phyloP scores from a whole-genome alignment of 2,329 filamentous ascomycete species.

The Fusarium domesticum region DNA sequence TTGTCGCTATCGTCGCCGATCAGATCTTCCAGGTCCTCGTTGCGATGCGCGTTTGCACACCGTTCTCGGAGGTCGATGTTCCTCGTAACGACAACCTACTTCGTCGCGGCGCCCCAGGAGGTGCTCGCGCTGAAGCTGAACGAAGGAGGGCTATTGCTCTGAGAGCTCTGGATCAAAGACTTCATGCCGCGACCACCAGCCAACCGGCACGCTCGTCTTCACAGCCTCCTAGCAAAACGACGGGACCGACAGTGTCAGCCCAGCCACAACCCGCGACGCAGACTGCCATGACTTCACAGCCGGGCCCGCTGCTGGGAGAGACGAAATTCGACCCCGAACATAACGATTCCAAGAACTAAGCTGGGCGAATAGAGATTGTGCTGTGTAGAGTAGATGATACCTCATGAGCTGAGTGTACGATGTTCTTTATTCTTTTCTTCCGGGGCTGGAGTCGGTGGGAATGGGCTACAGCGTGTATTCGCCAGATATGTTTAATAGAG shows the following conservation, averaged over 20 bases:
- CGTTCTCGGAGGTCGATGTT: conserved; percentile 79
- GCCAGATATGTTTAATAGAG: conserved; percentile 17
- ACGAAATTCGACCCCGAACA: conserved; percentile 68
- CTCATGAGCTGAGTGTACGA: conserved; percentile 11
- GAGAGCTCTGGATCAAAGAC: conserved; percentile 85
- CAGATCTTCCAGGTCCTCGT: conserved; percentile 71
- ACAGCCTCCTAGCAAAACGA: conserved; percentile 39
- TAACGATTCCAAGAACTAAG: conserved; percentile 40
- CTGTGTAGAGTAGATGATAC: conserved; percentile 5
- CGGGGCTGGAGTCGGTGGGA: conserved; percentile 3
- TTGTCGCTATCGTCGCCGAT: conserved; percentile 67
- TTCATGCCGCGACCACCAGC: conserved; percentile 74
- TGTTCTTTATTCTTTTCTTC: conserved; percentile 6
- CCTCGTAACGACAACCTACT: conserved; percentile 62
- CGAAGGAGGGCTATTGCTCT: conserved; percentile 82
- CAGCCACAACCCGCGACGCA: conserved; percentile 55
- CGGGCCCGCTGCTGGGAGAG: conserved; percentile 60
- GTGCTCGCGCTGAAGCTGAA: conserved; percentile 87
- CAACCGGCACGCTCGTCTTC: conserved; percentile 33
- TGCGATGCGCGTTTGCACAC: conserved; percentile 72
- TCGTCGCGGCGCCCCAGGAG: conserved; percentile 57
- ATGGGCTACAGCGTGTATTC: conserved; percentile 5
- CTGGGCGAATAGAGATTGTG: background rate
- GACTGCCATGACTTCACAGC: conserved; percentile 56
- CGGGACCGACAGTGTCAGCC: conserved; percentile 54